A percentile compares a stretch with the other conserved stretches of the same genome.
These are phyloP conservation scores for Aspergillus sp. DNA, from an alignment of 2,329 filamentous ascomycete species.

Conservation along the genomic window DNA sequence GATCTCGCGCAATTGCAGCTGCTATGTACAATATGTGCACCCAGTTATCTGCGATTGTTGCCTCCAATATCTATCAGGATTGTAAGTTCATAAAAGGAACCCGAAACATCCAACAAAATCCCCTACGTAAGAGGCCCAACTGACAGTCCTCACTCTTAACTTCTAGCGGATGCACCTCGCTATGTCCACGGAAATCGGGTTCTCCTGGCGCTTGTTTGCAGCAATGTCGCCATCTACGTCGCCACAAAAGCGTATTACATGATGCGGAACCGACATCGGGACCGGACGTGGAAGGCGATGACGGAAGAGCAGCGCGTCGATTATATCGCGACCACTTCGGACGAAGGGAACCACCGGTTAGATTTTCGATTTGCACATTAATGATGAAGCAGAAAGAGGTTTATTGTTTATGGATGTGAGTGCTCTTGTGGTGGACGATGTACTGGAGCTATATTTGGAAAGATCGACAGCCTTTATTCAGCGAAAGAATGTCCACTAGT, in stretches of 20 bases:
- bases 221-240: constrained; percentile 27
- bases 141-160: constrained; percentile 1
- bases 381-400: background rate
- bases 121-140: background rate
- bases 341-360: constrained; percentile 33
- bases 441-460: background rate
- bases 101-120: background rate
- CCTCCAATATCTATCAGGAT: constrained; percentile 37
- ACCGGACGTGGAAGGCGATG: constrained; percentile 32
- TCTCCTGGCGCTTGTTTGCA: constrained; percentile 20
- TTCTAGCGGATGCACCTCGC: constrained; percentile 40
- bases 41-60: constrained; percentile 35
- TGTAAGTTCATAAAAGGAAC: constrained; percentile 12
- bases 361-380: constrained; percentile 38
- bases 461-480: constrained; percentile 2
- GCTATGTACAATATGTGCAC: constrained; percentile 42
- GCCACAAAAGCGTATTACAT: constrained; percentile 34
- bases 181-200: constrained; percentile 45
- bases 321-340: constrained; percentile 31
- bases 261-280: constrained; percentile 25
- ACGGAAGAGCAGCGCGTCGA: constrained; percentile 25
- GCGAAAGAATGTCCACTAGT: background rate
- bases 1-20: constrained; percentile 37
- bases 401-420: no score
- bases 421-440: no score